Evolutionary conservation across 306 rosid species (phyloP).

Genomic region (Comarum palustre): DNA sequence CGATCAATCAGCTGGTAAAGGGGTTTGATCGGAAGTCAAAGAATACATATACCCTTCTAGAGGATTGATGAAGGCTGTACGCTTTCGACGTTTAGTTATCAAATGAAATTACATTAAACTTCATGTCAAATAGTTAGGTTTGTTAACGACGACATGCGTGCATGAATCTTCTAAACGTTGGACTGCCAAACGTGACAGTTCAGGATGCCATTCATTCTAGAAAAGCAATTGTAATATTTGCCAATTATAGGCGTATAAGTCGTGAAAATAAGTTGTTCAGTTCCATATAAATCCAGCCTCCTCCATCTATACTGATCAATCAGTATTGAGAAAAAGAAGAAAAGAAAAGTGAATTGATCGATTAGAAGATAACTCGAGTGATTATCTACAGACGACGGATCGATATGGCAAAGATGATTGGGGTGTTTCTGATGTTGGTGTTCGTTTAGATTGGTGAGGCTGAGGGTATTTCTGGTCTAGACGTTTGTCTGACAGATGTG

Average conservation of each 20-base stretch:
- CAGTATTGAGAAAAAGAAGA: too few species aligned
- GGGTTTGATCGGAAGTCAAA: background rate
- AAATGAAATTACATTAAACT: too few species aligned
- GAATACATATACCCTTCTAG: background rate
- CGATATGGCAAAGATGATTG: background rate
- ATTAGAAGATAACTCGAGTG: too few species aligned
- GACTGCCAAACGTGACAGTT: background rate
- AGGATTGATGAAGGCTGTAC: background rate
- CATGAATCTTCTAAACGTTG: too few species aligned
- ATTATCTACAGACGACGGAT: background rate
- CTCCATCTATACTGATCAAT: background rate
- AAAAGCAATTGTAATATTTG: background rate
- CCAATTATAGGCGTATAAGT: background rate
- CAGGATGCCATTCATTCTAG: background rate
- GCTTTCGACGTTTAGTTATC: too few species aligned
- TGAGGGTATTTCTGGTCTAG: background rate
- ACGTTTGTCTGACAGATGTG: background rate
- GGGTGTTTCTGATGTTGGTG: background rate
- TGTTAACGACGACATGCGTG: background rate
- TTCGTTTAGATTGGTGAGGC: background rate
- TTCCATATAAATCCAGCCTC: background rate
- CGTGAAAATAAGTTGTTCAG: background rate
- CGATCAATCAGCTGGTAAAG: background rate
- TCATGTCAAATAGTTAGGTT: too few species aligned
- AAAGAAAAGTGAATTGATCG: background rate